A percentile compares a stretch with the other conserved stretches of the same genome.
phyloP scores from a whole-genome alignment of 2,329 filamentous ascomycete species.

The Colletotrichum chlorophyti region DNA sequence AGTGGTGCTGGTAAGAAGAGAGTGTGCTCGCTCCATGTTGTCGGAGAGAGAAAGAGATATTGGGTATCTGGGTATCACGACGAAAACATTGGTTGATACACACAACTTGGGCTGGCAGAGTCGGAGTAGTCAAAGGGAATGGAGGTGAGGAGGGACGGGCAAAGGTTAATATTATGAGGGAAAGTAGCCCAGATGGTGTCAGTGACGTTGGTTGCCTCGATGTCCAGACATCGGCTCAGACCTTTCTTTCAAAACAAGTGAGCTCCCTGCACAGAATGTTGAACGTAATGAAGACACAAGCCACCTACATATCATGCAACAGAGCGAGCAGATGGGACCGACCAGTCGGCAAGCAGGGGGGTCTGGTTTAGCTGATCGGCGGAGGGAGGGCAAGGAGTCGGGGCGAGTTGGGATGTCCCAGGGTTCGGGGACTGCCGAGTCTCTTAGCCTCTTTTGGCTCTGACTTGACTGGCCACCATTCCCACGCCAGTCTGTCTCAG shows the following conservation, averaged over 20 bases:
- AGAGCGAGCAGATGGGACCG: slow-evolving; percentile 28
- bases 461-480: slow-evolving; percentile 27
- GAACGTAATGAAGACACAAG: slow-evolving; percentile 23
- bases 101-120: slow-evolving; percentile 9
- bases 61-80: slow-evolving; percentile 28
- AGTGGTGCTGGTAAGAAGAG: slow-evolving; percentile 27
- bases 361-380: slow-evolving; percentile 23
- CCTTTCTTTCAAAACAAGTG: slow-evolving; percentile 24
- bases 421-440: slow-evolving; percentile 27
- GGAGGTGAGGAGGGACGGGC: neutral
- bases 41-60: slow-evolving; percentile 22
- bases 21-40: slow-evolving; percentile 30
- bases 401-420: slow-evolving; percentile 26
- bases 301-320: slow-evolving; percentile 25
- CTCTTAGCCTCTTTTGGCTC: slow-evolving; percentile 19
- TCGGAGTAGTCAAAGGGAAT: neutral
- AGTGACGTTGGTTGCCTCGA: slow-evolving; percentile 21
- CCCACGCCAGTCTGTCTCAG: slow-evolving; percentile 26
- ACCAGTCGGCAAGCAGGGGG: slow-evolving; percentile 4
- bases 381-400: slow-evolving; percentile 12
- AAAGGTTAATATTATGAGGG: slow-evolving; percentile 25
- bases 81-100: slow-evolving; percentile 24
- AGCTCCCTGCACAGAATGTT: slow-evolving; percentile 17
- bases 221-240: slow-evolving; percentile 24
- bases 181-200: slow-evolving; percentile 3